Evolutionary conservation across 345 rosid species (phyloP).

Genomic region (Populus nigra): DNA sequence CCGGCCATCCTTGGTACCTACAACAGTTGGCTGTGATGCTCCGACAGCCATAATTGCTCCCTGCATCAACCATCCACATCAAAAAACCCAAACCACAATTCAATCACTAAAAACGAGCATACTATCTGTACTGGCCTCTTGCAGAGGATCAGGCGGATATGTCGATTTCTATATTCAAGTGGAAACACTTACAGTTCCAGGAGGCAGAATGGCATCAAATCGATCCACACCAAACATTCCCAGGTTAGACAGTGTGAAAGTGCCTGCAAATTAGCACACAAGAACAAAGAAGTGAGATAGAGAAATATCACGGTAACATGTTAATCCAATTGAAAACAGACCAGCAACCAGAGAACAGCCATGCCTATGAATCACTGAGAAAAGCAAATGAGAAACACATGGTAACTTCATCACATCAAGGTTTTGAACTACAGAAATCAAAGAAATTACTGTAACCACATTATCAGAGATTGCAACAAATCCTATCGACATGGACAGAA

Average conservation of each 20-base stretch:
- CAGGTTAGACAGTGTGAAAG: conserved; percentile 93
- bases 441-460: neutral
- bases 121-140: neutral
- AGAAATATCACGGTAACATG: neutral
- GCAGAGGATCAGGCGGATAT: conserved; percentile 7
- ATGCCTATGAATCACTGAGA: neutral
- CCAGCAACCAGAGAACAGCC: neutral
- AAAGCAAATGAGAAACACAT: neutral
- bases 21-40: conserved; percentile 77
- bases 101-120: neutral
- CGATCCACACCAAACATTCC: conserved; percentile 98
- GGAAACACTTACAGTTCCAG: conserved; percentile 75
- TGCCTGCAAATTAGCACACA: conserved; percentile 44
- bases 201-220: conserved; percentile 93
- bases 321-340: neutral
- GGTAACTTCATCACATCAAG: neutral
- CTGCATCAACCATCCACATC: conserved; percentile 34
- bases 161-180: neutral
- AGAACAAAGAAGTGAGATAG: neutral
- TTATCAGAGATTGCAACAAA: neutral
- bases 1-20: conserved; percentile 79
- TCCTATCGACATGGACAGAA: neutral
- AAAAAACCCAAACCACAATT: neutral
- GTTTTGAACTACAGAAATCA: neutral
- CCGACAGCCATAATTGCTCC: conserved; percentile 99